A percentile compares a stretch with the other conserved stretches of the same genome.
Evolutionary conservation across 768 basidiomycete species (phyloP).

Genomic region (Obba rivulosa): DNA sequence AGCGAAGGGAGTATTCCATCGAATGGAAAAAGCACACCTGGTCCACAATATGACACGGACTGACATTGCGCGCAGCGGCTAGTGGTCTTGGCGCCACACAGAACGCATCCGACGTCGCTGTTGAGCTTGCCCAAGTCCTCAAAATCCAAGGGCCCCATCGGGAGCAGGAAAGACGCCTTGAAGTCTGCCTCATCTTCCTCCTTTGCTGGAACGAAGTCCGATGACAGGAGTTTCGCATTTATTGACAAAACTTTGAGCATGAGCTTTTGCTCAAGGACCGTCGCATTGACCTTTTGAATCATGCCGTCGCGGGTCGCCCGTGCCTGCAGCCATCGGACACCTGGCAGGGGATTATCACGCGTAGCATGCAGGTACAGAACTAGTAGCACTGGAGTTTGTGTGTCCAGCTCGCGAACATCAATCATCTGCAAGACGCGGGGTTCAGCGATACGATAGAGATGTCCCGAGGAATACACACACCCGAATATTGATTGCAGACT

Average conservation of each 20-base stretch:
- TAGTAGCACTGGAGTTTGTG: constrained; percentile 10
- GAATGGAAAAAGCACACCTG: constrained; percentile 19
- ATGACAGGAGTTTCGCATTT: constrained; percentile 27
- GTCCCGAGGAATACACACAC: neutral
- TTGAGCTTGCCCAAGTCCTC: constrained; percentile 34
- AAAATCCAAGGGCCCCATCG: constrained; percentile 30
- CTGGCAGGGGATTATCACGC: neutral
- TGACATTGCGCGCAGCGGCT: constrained; percentile 32
- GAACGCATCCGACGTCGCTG: constrained; percentile 29
- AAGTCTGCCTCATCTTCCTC: constrained; percentile 19
- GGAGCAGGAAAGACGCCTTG: constrained; percentile 31
- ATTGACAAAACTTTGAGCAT: constrained; percentile 27
- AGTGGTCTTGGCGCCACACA: constrained; percentile 32
- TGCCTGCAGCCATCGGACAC: constrained; percentile 1
- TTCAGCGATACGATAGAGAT: neutral
- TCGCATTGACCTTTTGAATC: constrained; percentile 6
- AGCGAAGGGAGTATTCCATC: neutral
- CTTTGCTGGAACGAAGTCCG: constrained; percentile 20
- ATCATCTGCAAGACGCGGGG: constrained; percentile 6
- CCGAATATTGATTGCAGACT: constrained; percentile 10
- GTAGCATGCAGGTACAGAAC: constrained; percentile 9
- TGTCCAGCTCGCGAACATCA: constrained; percentile 5
- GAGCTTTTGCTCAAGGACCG: constrained; percentile 28
- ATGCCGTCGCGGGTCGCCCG: neutral
- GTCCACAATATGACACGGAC: constrained; percentile 31